Conservation (phyloP, 345 rosid species). For the Moricandia arvensis region DNA sequence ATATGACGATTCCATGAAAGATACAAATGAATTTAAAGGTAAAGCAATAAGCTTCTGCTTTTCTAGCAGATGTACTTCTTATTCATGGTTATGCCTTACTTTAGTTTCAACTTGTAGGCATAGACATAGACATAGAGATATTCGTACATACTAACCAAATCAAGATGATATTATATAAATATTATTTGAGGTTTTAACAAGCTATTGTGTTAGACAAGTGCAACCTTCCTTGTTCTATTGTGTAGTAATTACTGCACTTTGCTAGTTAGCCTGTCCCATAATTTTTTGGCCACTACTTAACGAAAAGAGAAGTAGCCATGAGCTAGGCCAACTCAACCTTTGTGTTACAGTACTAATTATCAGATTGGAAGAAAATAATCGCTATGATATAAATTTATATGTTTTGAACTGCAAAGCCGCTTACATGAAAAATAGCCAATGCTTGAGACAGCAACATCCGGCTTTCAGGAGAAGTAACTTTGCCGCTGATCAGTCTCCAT, state of each 20-base stretch:
- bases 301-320: conserved; percentile 7
- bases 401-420: conserved; percentile 29
- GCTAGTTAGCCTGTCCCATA: conserved; percentile 1
- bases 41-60: neutral
- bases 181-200: neutral
- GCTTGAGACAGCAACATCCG: conserved; percentile 75
- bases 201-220: neutral
- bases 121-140: neutral
- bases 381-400: neutral
- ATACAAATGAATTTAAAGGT: conserved; percentile 13
- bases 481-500: conserved; percentile 90
- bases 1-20: neutral
- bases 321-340: neutral
- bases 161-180: neutral
- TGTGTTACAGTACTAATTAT: neutral
- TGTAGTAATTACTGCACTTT: conserved; percentile 1
- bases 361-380: neutral
- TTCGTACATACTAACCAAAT: conserved; percentile 7
- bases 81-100: conserved; percentile 17
- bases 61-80: neutral
- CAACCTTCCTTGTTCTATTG: conserved; percentile 1
- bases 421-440: conserved; percentile 91
- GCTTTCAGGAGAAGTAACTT: conserved; percentile 57
- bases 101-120: conserved; percentile 1
- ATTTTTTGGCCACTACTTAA: neutral